Evolutionary conservation across 441 rosid species (phyloP).

Genomic region (Brassica balearica): DNA sequence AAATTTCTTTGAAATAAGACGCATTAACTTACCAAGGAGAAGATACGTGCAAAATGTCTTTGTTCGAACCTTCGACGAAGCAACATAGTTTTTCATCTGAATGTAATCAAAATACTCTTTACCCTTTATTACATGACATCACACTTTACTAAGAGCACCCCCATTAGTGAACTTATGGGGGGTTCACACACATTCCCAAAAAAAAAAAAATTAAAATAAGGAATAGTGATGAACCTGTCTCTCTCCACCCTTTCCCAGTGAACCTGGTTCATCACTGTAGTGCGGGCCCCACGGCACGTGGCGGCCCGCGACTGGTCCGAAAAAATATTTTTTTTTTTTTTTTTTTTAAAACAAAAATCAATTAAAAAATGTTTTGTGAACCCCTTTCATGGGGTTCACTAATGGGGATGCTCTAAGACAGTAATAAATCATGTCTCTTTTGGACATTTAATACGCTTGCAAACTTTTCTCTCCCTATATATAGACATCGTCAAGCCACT

Average conservation of each 20-base stretch:
- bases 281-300: no score
- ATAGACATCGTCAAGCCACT: conserved; percentile 28
- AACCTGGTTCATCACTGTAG: no score
- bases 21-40: conserved; percentile 1
- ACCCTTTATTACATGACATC: conserved; percentile 16
- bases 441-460: conserved; percentile 27
- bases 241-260: no score
- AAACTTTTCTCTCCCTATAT: conserved; percentile 33
- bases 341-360: no score
- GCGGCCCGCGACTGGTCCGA: no score
- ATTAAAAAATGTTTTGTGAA: no score
- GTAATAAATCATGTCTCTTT: conserved; percentile 16
- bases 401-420: background rate
- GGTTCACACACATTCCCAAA: no score
- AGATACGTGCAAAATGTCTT: background rate
- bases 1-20: background rate
- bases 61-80: conserved; percentile 7
- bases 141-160: background rate
- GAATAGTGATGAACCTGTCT: no score
- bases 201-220: no score
- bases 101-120: background rate
- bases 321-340: no score
- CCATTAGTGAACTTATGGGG: no score
- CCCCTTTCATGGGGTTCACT: no score
- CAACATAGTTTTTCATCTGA: background rate